Evolutionary conservation across 306 rosid species (phyloP).

Genomic region (Rosa persica): DNA sequence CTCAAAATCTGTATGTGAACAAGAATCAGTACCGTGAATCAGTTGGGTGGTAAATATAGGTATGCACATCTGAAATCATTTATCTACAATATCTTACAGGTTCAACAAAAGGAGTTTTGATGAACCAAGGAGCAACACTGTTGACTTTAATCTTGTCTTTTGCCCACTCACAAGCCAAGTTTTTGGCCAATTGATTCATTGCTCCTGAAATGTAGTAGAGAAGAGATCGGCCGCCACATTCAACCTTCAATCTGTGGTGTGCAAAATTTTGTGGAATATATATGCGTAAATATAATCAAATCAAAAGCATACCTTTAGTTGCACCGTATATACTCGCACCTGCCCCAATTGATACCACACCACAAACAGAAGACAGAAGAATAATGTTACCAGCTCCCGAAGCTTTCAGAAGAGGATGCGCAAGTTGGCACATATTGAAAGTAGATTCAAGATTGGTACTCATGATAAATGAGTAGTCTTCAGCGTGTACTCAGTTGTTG

Average conservation of each 20-base stretch:
- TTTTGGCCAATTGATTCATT: too few relatives aligned
- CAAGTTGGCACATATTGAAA: slow-evolving; percentile 44
- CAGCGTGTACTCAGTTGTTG: slow-evolving; percentile 28
- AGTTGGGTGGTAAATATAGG: neutral
- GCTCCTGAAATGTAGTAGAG: too few relatives aligned
- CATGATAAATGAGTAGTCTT: slow-evolving; percentile 34
- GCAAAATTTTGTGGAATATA: too few relatives aligned
- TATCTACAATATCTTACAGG: neutral
- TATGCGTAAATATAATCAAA: too few relatives aligned
- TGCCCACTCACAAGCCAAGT: too few relatives aligned
- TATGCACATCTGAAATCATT: neutral
- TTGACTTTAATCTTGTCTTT: neutral
- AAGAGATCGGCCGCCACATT: too few relatives aligned
- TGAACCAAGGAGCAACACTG: neutral
- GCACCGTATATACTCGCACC: slow-evolving; percentile 27
- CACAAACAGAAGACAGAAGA: slow-evolving; percentile 38
- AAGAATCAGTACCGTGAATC: too few relatives aligned
- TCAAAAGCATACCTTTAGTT: slow-evolving; percentile 40
- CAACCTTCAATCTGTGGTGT: too few relatives aligned
- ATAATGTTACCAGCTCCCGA: slow-evolving; percentile 40
- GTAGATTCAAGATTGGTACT: slow-evolving; percentile 40
- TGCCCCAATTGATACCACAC: slow-evolving; percentile 14
- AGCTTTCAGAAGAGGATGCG: slow-evolving; percentile 49
- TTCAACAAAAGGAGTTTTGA: neutral
- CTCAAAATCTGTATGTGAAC: slow-evolving; percentile 15